Conservation (phyloP, 495 filamentous ascomycete species). For the Elasticomyces elasticus region DNA sequence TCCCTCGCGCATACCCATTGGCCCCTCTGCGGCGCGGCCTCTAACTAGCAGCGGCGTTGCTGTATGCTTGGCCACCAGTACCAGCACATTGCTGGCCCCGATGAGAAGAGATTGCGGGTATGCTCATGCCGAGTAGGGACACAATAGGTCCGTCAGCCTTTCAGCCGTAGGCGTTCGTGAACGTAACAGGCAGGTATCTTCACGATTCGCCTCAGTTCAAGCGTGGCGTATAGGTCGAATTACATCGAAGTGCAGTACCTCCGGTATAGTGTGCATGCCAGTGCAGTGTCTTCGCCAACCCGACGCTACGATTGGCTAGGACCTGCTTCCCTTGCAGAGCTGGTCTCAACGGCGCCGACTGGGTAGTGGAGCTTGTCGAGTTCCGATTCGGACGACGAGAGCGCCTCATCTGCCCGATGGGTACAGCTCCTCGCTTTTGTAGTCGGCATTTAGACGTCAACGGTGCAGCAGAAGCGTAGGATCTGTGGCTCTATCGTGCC, state of each 20-base stretch:
- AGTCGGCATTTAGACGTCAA: neutral
- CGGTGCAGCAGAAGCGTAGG: neutral
- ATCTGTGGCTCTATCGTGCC: neutral
- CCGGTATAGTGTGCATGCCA: neutral
- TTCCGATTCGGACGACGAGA: neutral
- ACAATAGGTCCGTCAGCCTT: neutral
- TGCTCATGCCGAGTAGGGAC: neutral
- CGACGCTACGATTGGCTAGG: neutral
- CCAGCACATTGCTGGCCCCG: neutral
- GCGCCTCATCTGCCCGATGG: neutral
- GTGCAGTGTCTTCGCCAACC: neutral
- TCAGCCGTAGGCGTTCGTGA: neutral
- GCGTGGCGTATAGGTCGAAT: neutral
- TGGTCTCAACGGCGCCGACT: neutral
- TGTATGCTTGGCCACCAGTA: neutral
- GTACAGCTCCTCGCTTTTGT: neutral
- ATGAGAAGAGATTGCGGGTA: neutral
- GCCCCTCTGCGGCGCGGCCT: constrained; percentile 1
- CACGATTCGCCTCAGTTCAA: neutral
- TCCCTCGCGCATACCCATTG: constrained; percentile 4
- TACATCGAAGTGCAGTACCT: constrained; percentile 1
- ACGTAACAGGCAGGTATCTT: constrained; percentile 1
- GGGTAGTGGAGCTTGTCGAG: neutral
- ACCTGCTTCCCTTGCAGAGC: neutral
- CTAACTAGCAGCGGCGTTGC: neutral